phyloP scores from a whole-genome alignment of 805 yeast species.

The Allodekkera sacchari region DNA sequence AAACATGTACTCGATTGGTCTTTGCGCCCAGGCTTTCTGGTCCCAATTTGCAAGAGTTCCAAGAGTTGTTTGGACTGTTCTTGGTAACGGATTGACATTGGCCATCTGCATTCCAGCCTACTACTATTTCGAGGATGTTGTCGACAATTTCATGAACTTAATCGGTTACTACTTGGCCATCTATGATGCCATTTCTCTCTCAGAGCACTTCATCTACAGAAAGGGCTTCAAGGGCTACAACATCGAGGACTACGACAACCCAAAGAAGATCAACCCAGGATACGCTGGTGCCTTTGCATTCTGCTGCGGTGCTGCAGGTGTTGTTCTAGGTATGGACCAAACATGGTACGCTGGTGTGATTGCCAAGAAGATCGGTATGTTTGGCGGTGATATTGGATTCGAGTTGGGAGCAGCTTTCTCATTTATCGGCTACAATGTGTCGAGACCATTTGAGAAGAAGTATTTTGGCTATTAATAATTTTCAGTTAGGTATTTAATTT shows the following conservation, averaged over 20 bases:
- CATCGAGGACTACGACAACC: slow-evolving; percentile 51
- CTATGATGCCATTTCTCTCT: slow-evolving; percentile 61
- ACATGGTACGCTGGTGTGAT: slow-evolving; percentile 74
- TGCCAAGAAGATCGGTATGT: slow-evolving; percentile 49
- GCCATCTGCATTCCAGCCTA: slow-evolving; percentile 88
- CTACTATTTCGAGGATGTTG: slow-evolving; percentile 61
- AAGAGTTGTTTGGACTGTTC: slow-evolving; percentile 72
- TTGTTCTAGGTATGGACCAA: slow-evolving; percentile 81
- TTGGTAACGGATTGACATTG: slow-evolving; percentile 67
- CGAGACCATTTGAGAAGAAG: slow-evolving; percentile 61
- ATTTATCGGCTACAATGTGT: slow-evolving; percentile 47
- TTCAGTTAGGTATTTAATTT: too few species aligned
- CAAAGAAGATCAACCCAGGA: slow-evolving; percentile 61
- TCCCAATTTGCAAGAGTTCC: slow-evolving; percentile 67
- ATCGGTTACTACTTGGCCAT: slow-evolving; percentile 89
- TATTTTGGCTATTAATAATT: slow-evolving; percentile 47
- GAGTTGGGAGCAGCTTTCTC: slow-evolving; percentile 66
- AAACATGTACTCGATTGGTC: slow-evolving; percentile 84
- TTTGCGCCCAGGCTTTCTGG: slow-evolving; percentile 82
- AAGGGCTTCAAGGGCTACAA: slow-evolving; percentile 55
- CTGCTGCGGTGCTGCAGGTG: slow-evolving; percentile 79
- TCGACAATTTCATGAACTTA: slow-evolving; percentile 83
- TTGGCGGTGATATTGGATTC: slow-evolving; percentile 84
- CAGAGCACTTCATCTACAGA: slow-evolving; percentile 79
- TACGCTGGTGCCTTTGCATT: slow-evolving; percentile 73